Evolutionary conservation across 208 protist genomes (phyloP), one percentile per base, ranked within the genome.

Genomic region (Trypanosoma lewisi): DNA sequence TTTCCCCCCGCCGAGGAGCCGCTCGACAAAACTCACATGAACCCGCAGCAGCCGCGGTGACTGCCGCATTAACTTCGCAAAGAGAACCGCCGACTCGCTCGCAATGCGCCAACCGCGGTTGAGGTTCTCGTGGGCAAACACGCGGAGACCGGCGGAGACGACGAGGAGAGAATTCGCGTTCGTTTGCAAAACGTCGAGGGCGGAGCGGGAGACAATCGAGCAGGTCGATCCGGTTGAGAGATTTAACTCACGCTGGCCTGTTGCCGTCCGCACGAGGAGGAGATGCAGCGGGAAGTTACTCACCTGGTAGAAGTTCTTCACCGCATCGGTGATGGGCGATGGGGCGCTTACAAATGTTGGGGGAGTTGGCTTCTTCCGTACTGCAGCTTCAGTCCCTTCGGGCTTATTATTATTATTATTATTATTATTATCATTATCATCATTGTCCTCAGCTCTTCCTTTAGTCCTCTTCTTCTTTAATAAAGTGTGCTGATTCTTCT

Each of bases 101-200:
- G 77, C 67, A 31, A 94, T 82, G 59, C 88, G 84, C 83, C 85
- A 94, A 36, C 77, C 75, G 48, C 82, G 78, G 42, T 89, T 65
- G 41, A 94, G 59, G 1, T 70, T 59, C 60, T 94, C 88, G 45
- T 78, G 80, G 21, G 85, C 85, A 25, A 94, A 63, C 7, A 87
- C 72, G 27, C 88, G 84, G 49, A 94, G 77, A 3, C 88, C 88
- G 17, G 84, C 88, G 12, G 84, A 89, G 6, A 91, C 85, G 19
- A 94, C 79, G 8, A 87, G 39, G 36, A 89, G 71, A 25, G 73
- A 52, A 69, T 93, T 78, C 2, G 76, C 79, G 59, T 94, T 94
- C 47, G 73, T 51, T 34, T 62, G 52, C 50, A 92, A 72, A 54
- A 94, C 75, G 16, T 75, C 67, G 0, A 58, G 67, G 8, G 82